phyloP scores from a whole-genome alignment of 2,329 filamentous ascomycete genomes.

The Ascochyta koolunga region DNA sequence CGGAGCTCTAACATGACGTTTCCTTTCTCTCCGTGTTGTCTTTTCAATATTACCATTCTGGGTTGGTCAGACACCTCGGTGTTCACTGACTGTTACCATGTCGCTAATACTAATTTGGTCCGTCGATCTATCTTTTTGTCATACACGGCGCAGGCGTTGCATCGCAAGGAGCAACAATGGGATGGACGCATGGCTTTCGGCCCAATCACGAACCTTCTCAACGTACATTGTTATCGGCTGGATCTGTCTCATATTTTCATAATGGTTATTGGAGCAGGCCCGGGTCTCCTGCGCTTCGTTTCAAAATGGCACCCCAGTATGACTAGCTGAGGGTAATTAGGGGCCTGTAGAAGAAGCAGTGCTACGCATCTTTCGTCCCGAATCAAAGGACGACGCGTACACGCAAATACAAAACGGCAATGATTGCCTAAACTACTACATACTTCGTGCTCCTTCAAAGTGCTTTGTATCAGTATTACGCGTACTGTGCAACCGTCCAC shows the following conservation, averaged over 20 bases:
- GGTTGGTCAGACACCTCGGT: not conserved
- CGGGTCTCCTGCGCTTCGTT: constrained; percentile 7
- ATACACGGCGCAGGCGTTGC: constrained; percentile 12
- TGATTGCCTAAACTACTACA: constrained; percentile 1
- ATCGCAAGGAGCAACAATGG: constrained; percentile 11
- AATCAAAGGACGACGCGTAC: constrained; percentile 5
- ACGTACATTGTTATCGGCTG: constrained; percentile 17
- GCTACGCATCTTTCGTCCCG: constrained; percentile 4
- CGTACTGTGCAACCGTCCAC: not conserved
- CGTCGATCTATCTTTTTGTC: constrained; percentile 1
- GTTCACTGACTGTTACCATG: not conserved
- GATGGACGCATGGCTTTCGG: constrained; percentile 7
- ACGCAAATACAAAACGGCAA: constrained; percentile 14
- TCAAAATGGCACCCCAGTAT: constrained; percentile 9
- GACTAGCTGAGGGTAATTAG: not conserved
- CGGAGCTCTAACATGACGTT: not conserved
- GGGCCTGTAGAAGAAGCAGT: constrained; percentile 11
- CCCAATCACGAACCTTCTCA: constrained; percentile 15
- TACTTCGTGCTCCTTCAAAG: not conserved
- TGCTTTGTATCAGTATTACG: not conserved
- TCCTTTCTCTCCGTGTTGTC: not conserved
- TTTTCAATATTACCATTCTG: not conserved
- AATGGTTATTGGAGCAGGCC: constrained; percentile 10
- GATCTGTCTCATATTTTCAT: constrained; percentile 15
- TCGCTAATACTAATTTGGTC: constrained; percentile 14